Base-by-base conservation (phyloP, 805 yeast species). In the Crinitomyces ghanaensis region DNA sequence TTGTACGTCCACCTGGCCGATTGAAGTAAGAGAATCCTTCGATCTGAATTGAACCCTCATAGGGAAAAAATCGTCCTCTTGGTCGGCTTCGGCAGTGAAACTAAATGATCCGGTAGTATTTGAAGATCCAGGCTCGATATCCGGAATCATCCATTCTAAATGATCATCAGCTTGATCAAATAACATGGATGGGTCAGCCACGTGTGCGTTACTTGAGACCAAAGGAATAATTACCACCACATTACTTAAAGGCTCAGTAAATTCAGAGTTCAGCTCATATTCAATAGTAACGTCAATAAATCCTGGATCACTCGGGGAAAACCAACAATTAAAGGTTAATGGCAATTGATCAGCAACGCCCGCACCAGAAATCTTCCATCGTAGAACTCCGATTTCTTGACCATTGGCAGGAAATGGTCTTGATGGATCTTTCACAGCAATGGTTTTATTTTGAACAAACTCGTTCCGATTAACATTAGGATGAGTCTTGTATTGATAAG, bases 361-460 rank as follows among this genome's bases (percentile, higher is more conserved):
- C 41, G 71, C 68, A 22, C 79, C 81, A 27, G 65, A 67, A 28
- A 77, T 76, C 56, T 84, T 77, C 97, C 95, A 88, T 66, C 95
- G 78, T 49, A 91, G 70, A 19, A 88, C 93, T 43, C 94, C 93
- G 45, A 88, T 68, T 32, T 83, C 74, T 53, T 83, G 88, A 54
- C 85, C 94, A 56, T 86, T 84, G 6, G 85, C 67, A 25, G 97
- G 97, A 72, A 91, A 86, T 22, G 85, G 72, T 51, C 83, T 82
- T 29, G 68, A 51, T 34, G 73, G 63, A 54, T 86, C 93, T 53
- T 81, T 82, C 50, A 86, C 69, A 1, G 79, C 79, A 49, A 91
- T 74, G 27, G 69, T 57, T 37, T 69, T 63, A 11, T 63, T 56
- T 9, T 68, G 53, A 28, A 68, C 65, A 56, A 88, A 91, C 50